Conservation (phyloP, 352 stramenopile species). For the Globisporangium rhizosaccharum region DNA sequence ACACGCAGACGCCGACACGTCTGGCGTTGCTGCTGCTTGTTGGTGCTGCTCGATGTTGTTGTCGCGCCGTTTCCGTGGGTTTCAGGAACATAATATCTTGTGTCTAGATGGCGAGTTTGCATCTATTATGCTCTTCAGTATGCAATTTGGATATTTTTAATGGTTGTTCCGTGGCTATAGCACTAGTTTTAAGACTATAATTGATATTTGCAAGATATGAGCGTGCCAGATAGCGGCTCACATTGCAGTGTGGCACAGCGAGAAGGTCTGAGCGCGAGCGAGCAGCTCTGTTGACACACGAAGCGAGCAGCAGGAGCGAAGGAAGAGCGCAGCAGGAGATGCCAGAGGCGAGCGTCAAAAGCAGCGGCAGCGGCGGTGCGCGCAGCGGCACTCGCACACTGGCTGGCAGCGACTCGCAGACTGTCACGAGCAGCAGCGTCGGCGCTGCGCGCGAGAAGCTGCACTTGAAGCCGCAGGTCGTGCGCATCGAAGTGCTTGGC, state of each 20-base stretch:
- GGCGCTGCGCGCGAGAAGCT: conserved; percentile 34
- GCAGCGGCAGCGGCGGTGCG: conserved; percentile 2
- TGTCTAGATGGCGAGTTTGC: too few species aligned
- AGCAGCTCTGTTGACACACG: not conserved
- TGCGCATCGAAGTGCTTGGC: conserved; percentile 85
- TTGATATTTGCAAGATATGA: too few species aligned
- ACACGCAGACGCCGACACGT: too few species aligned
- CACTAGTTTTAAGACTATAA: too few species aligned
- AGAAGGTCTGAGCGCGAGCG: not conserved
- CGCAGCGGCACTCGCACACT: not conserved
- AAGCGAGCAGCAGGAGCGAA: not conserved
- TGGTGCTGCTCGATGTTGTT: too few species aligned
- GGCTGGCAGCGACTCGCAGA: conserved; percentile 3
- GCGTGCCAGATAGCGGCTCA: too few species aligned
- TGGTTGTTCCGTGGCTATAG: too few species aligned
- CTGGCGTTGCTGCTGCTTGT: too few species aligned
- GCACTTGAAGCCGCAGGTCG: conserved; percentile 69
- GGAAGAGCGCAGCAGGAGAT: conserved; percentile 11
- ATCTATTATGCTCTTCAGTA: too few species aligned
- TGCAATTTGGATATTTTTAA: too few species aligned
- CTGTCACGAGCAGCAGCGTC: not conserved
- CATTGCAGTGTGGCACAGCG: not conserved
- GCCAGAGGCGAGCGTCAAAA: conserved; percentile 22
- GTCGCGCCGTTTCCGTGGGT: too few species aligned
- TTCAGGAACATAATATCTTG: too few species aligned